Conservation (phyloP, 2,329 filamentous ascomycete genomes). For the Diplodia scrobiculata region DNA sequence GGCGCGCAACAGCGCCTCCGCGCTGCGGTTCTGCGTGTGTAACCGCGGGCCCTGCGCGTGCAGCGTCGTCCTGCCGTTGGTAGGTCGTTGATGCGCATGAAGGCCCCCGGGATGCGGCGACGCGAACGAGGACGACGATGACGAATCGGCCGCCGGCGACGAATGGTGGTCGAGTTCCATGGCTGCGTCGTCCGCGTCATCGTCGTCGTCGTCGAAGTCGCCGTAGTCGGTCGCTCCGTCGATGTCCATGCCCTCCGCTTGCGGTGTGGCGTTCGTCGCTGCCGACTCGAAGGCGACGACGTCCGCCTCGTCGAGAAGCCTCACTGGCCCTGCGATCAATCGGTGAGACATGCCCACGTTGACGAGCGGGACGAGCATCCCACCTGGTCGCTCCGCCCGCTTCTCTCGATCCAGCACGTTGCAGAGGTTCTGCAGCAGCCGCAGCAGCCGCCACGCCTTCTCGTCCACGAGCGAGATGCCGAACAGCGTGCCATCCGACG, state of each 20-base stretch:
- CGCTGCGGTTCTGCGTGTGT: constrained; percentile 30
- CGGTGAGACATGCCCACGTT: constrained; percentile 27
- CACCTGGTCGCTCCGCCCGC: constrained; percentile 13
- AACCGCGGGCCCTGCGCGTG: constrained; percentile 2
- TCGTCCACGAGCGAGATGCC: constrained; percentile 65
- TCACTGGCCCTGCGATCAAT: constrained; percentile 13
- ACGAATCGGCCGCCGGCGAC: not conserved
- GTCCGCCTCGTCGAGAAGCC: constrained; percentile 16
- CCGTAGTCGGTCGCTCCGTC: constrained; percentile 32
- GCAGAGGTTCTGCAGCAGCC: constrained; percentile 69
- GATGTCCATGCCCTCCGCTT: constrained; percentile 15
- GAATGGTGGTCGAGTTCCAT: constrained; percentile 10
- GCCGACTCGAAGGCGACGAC: not conserved
- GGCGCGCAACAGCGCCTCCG: constrained; percentile 33
- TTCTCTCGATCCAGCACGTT: constrained; percentile 33
- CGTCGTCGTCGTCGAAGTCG: not conserved
- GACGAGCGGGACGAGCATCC: constrained; percentile 33
- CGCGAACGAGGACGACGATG: constrained; percentile 27
- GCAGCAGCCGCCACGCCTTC: constrained; percentile 67
- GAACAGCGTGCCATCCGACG: constrained; percentile 56
- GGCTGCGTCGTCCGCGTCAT: not conserved
- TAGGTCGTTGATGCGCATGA: not conserved
- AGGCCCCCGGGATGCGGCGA: constrained; percentile 20
- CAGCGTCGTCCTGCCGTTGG: constrained; percentile 15
- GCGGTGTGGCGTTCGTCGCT: not conserved